phyloP scores from a whole-genome alignment of 352 stramenopile genomes.

The Phytophthora palmivora region DNA sequence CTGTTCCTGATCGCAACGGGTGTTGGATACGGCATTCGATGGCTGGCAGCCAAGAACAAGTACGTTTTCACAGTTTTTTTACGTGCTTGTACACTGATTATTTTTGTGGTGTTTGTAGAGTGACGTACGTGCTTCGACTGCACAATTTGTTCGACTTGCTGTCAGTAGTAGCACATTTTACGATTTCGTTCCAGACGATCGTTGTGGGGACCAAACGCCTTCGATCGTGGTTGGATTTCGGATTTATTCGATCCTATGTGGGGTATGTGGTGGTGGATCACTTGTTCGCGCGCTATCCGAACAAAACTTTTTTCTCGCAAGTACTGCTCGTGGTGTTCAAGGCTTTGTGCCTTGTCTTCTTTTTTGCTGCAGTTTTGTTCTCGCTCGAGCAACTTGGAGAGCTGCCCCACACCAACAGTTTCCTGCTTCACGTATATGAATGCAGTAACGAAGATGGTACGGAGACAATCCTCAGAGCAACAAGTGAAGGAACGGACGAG shows the following conservation, averaged over 20 bases:
- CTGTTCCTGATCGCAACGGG: slow-evolving; percentile 74
- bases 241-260: slow-evolving; percentile 87
- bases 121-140: slow-evolving; percentile 65
- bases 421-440: slow-evolving; percentile 88
- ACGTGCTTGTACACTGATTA: background rate
- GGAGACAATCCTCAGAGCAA: slow-evolving; percentile 59
- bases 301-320: slow-evolving; percentile 86
- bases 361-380: slow-evolving; percentile 83
- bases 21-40: slow-evolving; percentile 76
- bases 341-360: slow-evolving; percentile 79
- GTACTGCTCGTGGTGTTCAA: slow-evolving; percentile 85
- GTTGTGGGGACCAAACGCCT: slow-evolving; percentile 51
- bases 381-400: slow-evolving; percentile 88
- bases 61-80: slow-evolving; percentile 37
- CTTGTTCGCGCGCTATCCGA: slow-evolving; percentile 70
- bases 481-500: slow-evolving; percentile 51
- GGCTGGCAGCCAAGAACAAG: slow-evolving; percentile 87
- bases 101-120: slow-evolving; percentile 34
- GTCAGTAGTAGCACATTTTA: slow-evolving; percentile 85
- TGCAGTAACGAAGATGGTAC: slow-evolving; percentile 62
- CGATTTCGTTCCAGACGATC: slow-evolving; percentile 78
- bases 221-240: slow-evolving; percentile 89
- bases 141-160: slow-evolving; percentile 85
- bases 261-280: slow-evolving; percentile 81
- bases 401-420: slow-evolving; percentile 82